Base-by-base conservation (phyloP, 805 yeast species). In the Pichia insulana region DNA sequence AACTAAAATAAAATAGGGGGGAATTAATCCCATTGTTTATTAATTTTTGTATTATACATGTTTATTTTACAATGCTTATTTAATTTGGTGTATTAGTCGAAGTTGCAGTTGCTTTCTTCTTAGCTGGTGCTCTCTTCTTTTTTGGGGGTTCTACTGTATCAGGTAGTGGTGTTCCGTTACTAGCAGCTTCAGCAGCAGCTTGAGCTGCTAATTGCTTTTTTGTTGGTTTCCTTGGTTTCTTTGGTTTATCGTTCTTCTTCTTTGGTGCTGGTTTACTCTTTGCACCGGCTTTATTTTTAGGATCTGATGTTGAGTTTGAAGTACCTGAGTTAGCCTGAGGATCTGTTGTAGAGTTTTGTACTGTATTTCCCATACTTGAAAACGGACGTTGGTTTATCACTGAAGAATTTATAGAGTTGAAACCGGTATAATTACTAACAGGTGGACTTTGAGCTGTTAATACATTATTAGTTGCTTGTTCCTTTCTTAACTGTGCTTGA, bases 191-290 rank as follows among this genome's bases (percentile, higher is more conserved):
- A 16, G 53, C 54, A 13, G 56, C 50, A 13, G 58, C 56, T 34
- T 54, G 56, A 19, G 55, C 57, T 11, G 59, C 57, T 40, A 51
- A 50, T 37, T 58, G 59, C 46, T 59, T 64, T 45, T 57, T 57
- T 2, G 63, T 56, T 20, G 61, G 60, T 35, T 58, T 61, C 46
- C 64, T 52, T 12, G 56, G 54, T 37, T 53, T 57, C 34, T 54
- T 58, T 7, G 50, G 45, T 39, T 53, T 55, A 32, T 52, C 54
- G 20, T 42, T 38, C 39, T 55, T 56, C 41, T 51, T 54, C 15
- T 46, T 43, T 7, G 47, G 17, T 19, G 44, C 16, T 13, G 28
- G 28, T 34, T 40, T 47, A 13, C 27, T 19, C 35, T 15, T 33
- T 17, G 39, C 36, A 26, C 40, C 37, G 4, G 34, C 32, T 7